Evolutionary conservation across 164 flowering plant genomes (phyloP).

Genomic region (Chimonanthus praecox): DNA sequence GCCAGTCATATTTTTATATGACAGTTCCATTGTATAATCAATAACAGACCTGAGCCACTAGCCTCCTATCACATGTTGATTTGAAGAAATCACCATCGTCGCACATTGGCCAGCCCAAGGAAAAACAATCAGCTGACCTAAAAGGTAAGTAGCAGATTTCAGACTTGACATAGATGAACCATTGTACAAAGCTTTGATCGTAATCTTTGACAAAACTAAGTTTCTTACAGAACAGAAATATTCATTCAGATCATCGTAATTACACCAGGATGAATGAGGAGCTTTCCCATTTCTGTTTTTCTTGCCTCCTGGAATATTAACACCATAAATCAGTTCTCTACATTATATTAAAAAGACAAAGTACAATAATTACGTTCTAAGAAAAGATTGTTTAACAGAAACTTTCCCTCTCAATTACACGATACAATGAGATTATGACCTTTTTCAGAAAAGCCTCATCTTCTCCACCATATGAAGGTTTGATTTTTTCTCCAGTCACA

Average conservation of each 20-base stretch:
- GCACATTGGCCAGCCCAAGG: conserved; percentile 99
- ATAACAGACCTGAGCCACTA: conserved; percentile 33
- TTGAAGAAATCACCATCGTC: conserved; percentile 93
- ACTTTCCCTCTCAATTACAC: conserved; percentile 73
- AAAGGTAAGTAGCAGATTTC: conserved; percentile 3
- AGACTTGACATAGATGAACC: too few relatives aligned
- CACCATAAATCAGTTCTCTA: neutral
- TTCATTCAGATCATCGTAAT: conserved; percentile 96
- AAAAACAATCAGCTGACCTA: conserved; percentile 90
- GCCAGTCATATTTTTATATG: neutral
- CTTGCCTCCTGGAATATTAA: conserved; percentile 60
- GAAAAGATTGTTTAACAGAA: conserved; percentile 1
- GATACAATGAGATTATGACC: conserved; percentile 87
- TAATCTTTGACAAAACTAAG: neutral
- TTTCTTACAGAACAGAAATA: conserved; percentile 75
- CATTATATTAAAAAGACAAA: neutral
- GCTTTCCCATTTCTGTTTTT: conserved; percentile 69
- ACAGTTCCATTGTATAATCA: conserved; percentile 1
- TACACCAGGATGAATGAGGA: conserved; percentile 85
- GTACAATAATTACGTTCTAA: neutral
- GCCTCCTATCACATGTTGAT: conserved; percentile 47
- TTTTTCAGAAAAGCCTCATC: conserved; percentile 94
- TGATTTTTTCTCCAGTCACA: conserved; percentile 93
- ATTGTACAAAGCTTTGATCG: conserved; percentile 5
- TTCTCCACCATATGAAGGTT: conserved; percentile 98